These are phyloP conservation scores for Ceratocystiopsis minuta DNA, from an alignment of 2,329 filamentous ascomycete species.

Conservation along the genomic window DNA sequence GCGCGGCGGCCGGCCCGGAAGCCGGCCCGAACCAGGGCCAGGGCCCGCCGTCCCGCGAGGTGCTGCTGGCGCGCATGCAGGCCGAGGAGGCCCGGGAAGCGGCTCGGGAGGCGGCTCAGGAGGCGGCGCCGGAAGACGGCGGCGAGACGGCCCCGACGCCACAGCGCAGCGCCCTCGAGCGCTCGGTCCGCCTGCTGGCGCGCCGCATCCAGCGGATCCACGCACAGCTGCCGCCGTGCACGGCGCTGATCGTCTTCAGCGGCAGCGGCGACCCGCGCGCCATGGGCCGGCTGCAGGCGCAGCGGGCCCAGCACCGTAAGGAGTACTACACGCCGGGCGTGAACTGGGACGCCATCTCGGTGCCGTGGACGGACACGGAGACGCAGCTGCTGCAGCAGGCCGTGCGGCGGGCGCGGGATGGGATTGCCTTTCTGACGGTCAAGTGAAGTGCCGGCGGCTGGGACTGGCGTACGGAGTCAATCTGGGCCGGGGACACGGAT, in stretches of 20 bases:
- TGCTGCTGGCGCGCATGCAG: conserved; percentile 5
- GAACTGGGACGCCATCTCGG: conserved; percentile 48
- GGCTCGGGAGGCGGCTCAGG: neutral
- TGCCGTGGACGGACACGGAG: conserved; percentile 50
- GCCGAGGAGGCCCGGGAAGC: conserved; percentile 1
- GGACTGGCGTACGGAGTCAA: neutral
- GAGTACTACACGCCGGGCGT: conserved; percentile 45
- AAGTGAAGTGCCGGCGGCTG: too few relatives aligned
- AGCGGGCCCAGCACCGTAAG: conserved; percentile 41
- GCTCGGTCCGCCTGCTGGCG: conserved; percentile 26
- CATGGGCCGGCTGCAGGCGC: conserved; percentile 42
- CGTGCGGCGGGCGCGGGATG: conserved; percentile 37
- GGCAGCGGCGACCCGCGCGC: conserved; percentile 51
- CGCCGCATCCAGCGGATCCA: conserved; percentile 36
- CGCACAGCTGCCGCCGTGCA: conserved; percentile 42
- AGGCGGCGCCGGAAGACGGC: neutral
- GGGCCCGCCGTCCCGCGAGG: conserved; percentile 16
- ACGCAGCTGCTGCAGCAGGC: conserved; percentile 43
- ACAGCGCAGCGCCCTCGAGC: conserved; percentile 19
- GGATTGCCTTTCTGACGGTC: conserved; percentile 45
- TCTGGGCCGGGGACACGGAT: too few relatives aligned
- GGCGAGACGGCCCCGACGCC: too few relatives aligned
- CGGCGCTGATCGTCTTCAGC: conserved; percentile 45
- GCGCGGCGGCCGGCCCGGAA: conserved; percentile 12
- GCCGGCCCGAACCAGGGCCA: conserved; percentile 13